Percentiles rank a stretch among this genome's conserved stretches.
Evolutionary conservation across 257 asterid genomes (phyloP).

Genomic region (Solanum virginianum): DNA sequence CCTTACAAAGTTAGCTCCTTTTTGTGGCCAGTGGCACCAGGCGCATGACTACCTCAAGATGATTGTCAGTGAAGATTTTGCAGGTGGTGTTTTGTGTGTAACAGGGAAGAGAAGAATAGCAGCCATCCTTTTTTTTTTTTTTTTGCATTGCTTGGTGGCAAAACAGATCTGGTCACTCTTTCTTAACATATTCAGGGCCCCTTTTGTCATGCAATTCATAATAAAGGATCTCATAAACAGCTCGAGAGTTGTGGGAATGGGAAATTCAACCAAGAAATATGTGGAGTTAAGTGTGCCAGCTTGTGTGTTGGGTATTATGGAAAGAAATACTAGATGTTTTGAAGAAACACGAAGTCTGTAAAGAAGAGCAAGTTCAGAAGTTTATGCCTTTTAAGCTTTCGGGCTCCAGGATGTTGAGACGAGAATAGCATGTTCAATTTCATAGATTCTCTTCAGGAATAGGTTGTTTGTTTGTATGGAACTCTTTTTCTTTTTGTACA

Average conservation of each 20-base stretch:
- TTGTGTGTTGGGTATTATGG: background rate
- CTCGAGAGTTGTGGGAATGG: background rate
- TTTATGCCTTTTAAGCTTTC: background rate
- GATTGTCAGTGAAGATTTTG: background rate
- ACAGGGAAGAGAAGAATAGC: background rate
- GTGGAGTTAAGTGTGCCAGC: background rate
- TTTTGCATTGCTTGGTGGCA: too few species aligned
- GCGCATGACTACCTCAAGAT: background rate
- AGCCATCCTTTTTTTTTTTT: background rate
- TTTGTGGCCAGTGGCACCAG: background rate
- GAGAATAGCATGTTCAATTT: background rate
- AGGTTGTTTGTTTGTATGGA: background rate
- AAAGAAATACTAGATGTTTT: background rate
- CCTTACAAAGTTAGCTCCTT: background rate
- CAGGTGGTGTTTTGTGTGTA: background rate
- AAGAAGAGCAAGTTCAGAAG: background rate
- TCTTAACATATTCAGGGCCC: too few species aligned
- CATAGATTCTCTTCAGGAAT: background rate
- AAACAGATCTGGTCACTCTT: too few species aligned
- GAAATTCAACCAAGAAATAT: background rate
- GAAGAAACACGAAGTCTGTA: background rate
- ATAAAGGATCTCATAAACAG: background rate
- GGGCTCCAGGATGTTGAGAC: background rate
- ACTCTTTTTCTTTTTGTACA: background rate
- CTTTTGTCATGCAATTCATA: too few species aligned